Base-by-base conservation (phyloP, 192 early-diverging fungal genomes). In the Entomortierella parvispora region DNA sequence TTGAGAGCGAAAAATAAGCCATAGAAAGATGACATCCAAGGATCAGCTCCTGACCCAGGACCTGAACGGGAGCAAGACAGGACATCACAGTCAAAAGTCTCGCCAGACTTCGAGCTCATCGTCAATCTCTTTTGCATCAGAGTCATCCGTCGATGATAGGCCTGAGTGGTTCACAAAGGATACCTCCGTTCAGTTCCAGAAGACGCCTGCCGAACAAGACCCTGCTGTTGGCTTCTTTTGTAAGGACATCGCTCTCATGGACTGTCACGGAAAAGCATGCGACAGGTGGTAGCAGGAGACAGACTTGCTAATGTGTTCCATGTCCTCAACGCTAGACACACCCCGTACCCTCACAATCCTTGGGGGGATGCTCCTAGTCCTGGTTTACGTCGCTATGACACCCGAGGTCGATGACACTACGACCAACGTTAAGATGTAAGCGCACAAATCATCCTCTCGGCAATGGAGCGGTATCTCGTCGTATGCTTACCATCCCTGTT, bases 281-380 rank as follows among this genome's bases (percentile, higher is more conserved):
- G 37, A 40, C 5, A 40, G 37, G 12, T 9, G 37, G 37, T 5
- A 12, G 37, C 37, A 40, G 12, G 12, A 40, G 37, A 40, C 37
- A 9, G 12, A 40, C 37, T 40, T 40, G 37, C 5, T 5, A 40
- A 12, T 40, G 12, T 12, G 12, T 9, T 12, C 12, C 7, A 40
- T 9, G 7, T 12, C 37, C 43, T 18, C 46, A 2, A 20, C 23
- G 5, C 29, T 59, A 89, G 87, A 84, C 60, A 84, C 83, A 33
- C 83, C 89, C 34, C 81, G 85, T 31, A 88, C 87, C 0, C 53
- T 90, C 15, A 85, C 87, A 14, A 88, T 83, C 14, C 68, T 90
- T 37, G 57, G 80, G 5, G 67, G 64, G 6, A 75, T 87, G 67
- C 58, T 90, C 10, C 58, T 80, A 1, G 74, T 61, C 14, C 69